Evolutionary conservation across 2,329 filamentous ascomycete genomes (phyloP).

Genomic region (Fusarium ramigenum): DNA sequence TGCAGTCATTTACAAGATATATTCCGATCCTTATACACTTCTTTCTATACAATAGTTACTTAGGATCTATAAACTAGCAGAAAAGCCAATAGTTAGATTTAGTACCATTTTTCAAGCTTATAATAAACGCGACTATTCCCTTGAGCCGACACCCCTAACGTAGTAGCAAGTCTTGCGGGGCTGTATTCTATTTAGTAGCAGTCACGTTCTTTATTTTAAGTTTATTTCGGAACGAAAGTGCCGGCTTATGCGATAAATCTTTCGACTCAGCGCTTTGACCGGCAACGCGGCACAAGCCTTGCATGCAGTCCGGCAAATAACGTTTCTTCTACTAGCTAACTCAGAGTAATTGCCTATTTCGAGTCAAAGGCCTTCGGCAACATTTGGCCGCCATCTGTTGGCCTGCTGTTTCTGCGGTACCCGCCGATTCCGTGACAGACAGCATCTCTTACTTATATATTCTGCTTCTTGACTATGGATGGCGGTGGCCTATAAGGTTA

Average conservation of each 20-base stretch:
- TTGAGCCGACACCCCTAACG: not conserved
- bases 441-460: not conserved
- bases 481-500: too few species aligned
- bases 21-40: fast-evolving
- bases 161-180: not conserved
- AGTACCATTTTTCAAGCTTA: not conserved
- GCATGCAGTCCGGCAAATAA: not conserved
- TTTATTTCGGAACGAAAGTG: not conserved
- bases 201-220: too few species aligned
- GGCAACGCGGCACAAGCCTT: not conserved
- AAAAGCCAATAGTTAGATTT: fast-evolving
- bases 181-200: too few species aligned
- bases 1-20: fast-evolving
- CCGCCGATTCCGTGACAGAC: not conserved
- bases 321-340: not conserved
- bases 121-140: not conserved
- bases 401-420: fast-evolving
- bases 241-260: not conserved
- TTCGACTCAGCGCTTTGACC: not conserved
- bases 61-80: fast-evolving
- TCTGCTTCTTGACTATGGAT: too few species aligned
- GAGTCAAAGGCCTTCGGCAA: too few species aligned
- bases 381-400: not conserved
- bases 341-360: not conserved
- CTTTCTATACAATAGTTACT: not conserved